Base-by-base conservation (phyloP, 2,329 filamentous ascomycete genomes). In the Pseudocercospora cruenta region DNA sequence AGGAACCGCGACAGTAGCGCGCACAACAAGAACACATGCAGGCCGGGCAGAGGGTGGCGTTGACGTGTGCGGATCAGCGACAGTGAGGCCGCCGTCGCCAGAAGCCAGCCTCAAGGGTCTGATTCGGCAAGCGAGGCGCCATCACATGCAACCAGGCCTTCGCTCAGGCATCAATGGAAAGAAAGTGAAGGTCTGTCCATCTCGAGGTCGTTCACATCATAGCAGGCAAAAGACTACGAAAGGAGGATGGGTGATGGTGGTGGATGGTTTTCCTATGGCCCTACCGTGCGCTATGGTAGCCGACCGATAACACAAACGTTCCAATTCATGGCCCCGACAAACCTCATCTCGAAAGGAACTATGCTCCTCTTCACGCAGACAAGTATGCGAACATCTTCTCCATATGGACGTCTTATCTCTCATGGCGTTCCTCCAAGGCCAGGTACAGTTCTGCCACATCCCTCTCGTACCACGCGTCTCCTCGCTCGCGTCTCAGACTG, bases 381-480 rank as follows among this genome's bases (percentile, higher is more conserved):
- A 24, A 4, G 16, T 19, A 5, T 6, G 8, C 3, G 51, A 54
- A 2, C 7, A n/a, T 4, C 9, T 31, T 12, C 2, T 4, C 12
- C 6, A 1, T 43, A 43, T 19, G 39, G 14, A n/a, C 26, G 3
- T 55, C 24, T 33, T 1, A 55, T 33, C 7, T 24, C 16, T 10
- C 2, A n/a, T 19, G 26, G 51, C 51, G 51, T 26, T 24, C 55
- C 31, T 19, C n/a, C 19, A 58, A 58, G 33, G 55, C 55, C 55
- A 58, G 55, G 55, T 43, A 21, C 55, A 22, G 8, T 19, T 36
- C 33, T 39, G 55, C 55, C 31, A 36, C 55, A 58, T 58, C 55
- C 55, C 55, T 58, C 31, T 58, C 19, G 55, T 58, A 36, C 55
- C 31, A 58, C 55, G 31, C 55, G 55, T 24, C 31, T 58, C 53